Base-by-base conservation (phyloP, 768 basidiomycete species). In the Xanthoconium purpureum region DNA sequence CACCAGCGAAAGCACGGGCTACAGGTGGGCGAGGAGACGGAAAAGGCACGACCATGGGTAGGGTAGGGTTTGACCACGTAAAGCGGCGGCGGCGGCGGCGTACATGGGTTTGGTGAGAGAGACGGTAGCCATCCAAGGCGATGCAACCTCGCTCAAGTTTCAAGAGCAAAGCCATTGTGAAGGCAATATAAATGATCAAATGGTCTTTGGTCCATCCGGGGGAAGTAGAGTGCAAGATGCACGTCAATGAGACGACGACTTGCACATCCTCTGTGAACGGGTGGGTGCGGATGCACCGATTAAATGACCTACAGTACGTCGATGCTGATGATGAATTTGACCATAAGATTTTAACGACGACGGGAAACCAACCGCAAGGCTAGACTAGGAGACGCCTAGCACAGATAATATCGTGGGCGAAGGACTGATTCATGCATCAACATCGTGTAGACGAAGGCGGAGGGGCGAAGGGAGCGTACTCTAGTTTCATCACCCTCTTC, bases 381-480 rank as follows among this genome's bases (percentile, higher is more conserved):
- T 39, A 10, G 14, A 24, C n/a, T 3, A 10, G 10, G 8, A 28
- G 38, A 66, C 60, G 38, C 68, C 65, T 58, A 45, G 7, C 35
- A 35, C 13, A 44, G 24, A 24, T 24, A 14, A 20, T 39, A 33
- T 33, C 5, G 20, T 33, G 7, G 7, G 1, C 1, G 35, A 48
- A 28, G 11, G 20, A 33, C 20, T 8, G 14, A 33, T 8, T n/a
- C 12, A 50, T 32, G 17, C 35, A 33, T 20, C 8, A n/a, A 44
- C 36, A 44, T 3, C 20, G 54, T 2, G 20, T 6, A 46, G 8
- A 24, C 1, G n/a, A 14, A 2, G 45, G 3, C 5, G 14, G 6
- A 28, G 12, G 28, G 12, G 12, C 1, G 12, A 46, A 15, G 38
- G 10, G 6, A 37, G 28, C 20, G 5, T n/a, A 17, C 20, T 30